Base-by-base conservation (phyloP, 2,329 filamentous ascomycete genomes). In the Blastomyces silverae region DNA sequence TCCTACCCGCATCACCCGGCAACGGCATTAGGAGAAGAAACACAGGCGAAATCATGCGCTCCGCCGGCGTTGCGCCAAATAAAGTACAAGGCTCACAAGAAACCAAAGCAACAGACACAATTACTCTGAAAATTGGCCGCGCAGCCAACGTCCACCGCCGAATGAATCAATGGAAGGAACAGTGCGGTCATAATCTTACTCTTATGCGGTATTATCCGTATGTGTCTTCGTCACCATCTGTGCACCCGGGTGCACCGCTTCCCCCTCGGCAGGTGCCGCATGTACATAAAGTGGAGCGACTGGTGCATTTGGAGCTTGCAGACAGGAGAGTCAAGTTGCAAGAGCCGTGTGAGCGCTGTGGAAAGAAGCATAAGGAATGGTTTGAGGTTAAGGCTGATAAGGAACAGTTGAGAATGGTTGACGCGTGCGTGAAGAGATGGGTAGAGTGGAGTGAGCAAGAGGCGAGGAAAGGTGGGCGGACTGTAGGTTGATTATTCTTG, bases 161-260 rank as follows among this genome's bases (percentile, higher is more conserved):
- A 17, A 84, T 99, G 79, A 92, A 92, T 72, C 90, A 97, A 77
- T 97, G 94, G 94, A 88, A 88, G 62, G 86, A 89, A 34, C 94
- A 99, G 78, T 99, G 94, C 75, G 91, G 91, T 0, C 92, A 97
- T 74, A 87, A 91, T 67, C 82, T 97, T 37, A 91, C 91, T 31
- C 84, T 99, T 63, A 86, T 97, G 61, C 87, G 94, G 7, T 97
- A 89, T 78, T 99, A 99, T 73, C 94, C 94, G 0, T 92, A 97
- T 75, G 78, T 89, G 0, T 77, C 85, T 20, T 80, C 82, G 2
- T 75, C 74, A 1, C 65, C 75, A 50, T 72, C 73, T 5, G 71
- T 71, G 39, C 64, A 15, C 69, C 66, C 17, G 65, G 71, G 5
- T 60, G 50, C 63, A 53, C 64, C 22, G 60, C 62, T 67, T 34